Conservation (phyloP, 176 grass and related monocot species). For the Dendrocalamus sinicus region DNA sequence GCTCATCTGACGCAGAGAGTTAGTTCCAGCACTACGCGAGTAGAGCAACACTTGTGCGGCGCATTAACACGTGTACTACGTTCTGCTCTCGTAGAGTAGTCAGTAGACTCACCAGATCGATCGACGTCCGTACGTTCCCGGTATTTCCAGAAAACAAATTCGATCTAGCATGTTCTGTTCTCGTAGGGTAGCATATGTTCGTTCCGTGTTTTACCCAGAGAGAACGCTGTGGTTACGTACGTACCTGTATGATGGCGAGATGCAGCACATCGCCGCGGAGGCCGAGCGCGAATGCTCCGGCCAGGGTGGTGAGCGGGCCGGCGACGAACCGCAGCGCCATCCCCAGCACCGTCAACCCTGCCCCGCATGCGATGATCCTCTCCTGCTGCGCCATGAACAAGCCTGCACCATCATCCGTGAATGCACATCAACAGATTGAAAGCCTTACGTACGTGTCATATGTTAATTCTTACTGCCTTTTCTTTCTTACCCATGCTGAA, state of each 20-base stretch:
- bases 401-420: conserved; percentile 30
- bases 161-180: too few relatives aligned
- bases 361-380: conserved; percentile 67
- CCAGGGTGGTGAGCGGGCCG: conserved; percentile 56
- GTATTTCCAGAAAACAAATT: too few relatives aligned
- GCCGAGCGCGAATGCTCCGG: conserved; percentile 52
- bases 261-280: conserved; percentile 63
- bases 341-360: conserved; percentile 51
- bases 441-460: not conserved
- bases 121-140: not conserved
- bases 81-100: too few relatives aligned
- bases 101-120: too few relatives aligned
- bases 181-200: too few relatives aligned
- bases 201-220: not conserved
- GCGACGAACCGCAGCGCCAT: conserved; percentile 68
- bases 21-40: not conserved
- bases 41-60: not conserved
- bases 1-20: not conserved
- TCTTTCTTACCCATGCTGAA: conserved; percentile 70
- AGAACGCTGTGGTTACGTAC: not conserved
- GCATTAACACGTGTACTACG: too few relatives aligned
- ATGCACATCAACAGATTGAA: too few relatives aligned
- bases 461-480: not conserved
- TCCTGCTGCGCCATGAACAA: conserved; percentile 80
- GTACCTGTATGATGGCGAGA: conserved; percentile 76